A percentile compares a stretch with the other conserved stretches of the same genome.
These are phyloP conservation scores for Acer negundo DNA, from an alignment of 345 rosid genomes.

Conservation along the genomic window DNA sequence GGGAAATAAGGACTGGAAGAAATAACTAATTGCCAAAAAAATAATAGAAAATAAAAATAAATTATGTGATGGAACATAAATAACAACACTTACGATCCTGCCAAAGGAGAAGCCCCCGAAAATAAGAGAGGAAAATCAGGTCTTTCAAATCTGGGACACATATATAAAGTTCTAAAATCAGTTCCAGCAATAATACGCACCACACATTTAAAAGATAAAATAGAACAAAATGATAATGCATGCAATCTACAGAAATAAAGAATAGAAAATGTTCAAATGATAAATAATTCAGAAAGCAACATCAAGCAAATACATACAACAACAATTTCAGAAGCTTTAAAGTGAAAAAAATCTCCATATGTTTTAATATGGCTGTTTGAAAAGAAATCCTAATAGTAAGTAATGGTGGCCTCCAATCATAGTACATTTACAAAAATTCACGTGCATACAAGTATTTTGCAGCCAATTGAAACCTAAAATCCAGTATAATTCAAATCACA, in stretches of 20 bases:
- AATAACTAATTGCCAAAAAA: background rate
- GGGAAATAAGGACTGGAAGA: constrained; percentile 17
- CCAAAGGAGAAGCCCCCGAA: constrained; percentile 75
- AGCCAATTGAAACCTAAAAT: constrained; percentile 1
- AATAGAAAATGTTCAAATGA: background rate
- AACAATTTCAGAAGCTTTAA: constrained; percentile 2
- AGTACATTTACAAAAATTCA: background rate
- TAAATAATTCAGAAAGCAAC: constrained; percentile 5
- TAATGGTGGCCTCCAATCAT: background rate
- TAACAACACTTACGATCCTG: constrained; percentile 66
- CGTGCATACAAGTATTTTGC: background rate
- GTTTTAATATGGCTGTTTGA: background rate
- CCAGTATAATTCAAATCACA: background rate
- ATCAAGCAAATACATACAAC: background rate
- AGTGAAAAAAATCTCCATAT: background rate
- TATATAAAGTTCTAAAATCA: constrained; percentile 7
- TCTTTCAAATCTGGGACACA: constrained; percentile 73
- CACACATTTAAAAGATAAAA: constrained; percentile 15
- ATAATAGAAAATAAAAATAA: background rate
- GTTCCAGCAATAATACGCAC: constrained; percentile 5
- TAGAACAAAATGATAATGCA: background rate
- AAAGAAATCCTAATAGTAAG: background rate
- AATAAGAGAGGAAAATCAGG: constrained; percentile 77
- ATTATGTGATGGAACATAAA: background rate
- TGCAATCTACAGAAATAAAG: background rate